These are phyloP conservation scores for Solanum chmielewskii DNA, from an alignment of 257 asterid genomes.

Conservation along the genomic window DNA sequence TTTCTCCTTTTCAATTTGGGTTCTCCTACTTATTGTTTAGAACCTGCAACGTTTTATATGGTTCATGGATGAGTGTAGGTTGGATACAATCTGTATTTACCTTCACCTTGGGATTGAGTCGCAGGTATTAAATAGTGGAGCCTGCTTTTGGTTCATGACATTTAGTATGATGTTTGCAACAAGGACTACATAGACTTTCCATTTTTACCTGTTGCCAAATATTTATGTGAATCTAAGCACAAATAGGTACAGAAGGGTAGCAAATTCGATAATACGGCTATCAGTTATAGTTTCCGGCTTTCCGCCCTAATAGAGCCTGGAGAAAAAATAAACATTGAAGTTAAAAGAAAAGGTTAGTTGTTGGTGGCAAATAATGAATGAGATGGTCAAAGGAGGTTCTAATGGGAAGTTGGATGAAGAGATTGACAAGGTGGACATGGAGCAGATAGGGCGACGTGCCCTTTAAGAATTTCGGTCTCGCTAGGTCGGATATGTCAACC, in stretches of 20 bases:
- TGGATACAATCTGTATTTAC: background rate
- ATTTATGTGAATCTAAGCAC: background rate
- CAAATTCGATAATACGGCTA: background rate
- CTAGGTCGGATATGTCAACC: background rate
- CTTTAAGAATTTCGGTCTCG: background rate
- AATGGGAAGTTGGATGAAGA: background rate
- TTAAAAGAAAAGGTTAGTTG: background rate
- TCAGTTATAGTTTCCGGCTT: background rate
- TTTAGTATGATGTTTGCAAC: background rate
- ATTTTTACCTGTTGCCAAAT: background rate
- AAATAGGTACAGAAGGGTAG: background rate
- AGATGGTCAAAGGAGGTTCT: background rate
- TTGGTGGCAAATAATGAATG: background rate
- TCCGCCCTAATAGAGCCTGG: background rate
- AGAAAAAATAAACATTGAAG: background rate
- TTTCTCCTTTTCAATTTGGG: background rate
- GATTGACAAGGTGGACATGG: background rate
- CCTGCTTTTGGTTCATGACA: background rate
- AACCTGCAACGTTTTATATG: background rate
- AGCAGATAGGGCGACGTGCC: background rate
- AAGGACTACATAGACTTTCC: background rate
- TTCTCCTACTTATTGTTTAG: background rate
- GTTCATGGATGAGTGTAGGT: background rate
- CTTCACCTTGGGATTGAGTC: background rate
- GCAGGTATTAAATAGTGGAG: background rate